Evolutionary conservation across 2,329 filamentous ascomycete genomes (phyloP), one percentile per base, ranked within the genome.

Genomic region (Zelopaecilomyces penicillatus): DNA sequence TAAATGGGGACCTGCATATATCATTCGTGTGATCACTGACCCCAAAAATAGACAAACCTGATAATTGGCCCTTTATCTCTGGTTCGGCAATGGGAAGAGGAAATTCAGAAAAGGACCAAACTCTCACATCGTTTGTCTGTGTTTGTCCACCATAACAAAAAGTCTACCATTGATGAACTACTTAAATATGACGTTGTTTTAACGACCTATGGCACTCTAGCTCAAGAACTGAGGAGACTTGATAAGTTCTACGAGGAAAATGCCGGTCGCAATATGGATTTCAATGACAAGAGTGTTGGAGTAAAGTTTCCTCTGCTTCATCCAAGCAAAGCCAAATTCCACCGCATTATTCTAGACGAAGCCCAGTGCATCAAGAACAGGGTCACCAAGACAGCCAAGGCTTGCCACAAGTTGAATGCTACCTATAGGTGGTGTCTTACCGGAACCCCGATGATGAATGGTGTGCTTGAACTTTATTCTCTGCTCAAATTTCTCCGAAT

Each of bases 371-470:
- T 95, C 52, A 81, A 90, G 28, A 95, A 94, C 52, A 79, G 80
- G 6, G 74, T 77, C 29, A 85, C 87, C 0, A 85, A 85, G 58
- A 79, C 76, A 29, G 79, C 87, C 1, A 70, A 83, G 46, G 86
- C 87, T 2, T 85, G 82, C 9, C 79, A 73, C 45, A 71, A 69
- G 37, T 63, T 95, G 7, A 68, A 73, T 36, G 82, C 87, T 1
- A 75, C 78, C 19, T 86, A 85, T 37, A 75, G 84, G 53, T 95
- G 89, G 89, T 82, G 83, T 2, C 65, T 93, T 26, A 88, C 85
- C 0, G 87, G 87, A 43, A 93, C 87, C 0, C 87, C 87, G 0
- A 91, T 94, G 73, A 93, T 93, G 84, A 95, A 95, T 54, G 80
- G 75, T 9, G 79, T 91, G 3, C 70, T 77, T 27, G 90, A 96